phyloP scores from a whole-genome alignment of 805 yeast genomes.

The Kluyveromyces aestuarii region DNA sequence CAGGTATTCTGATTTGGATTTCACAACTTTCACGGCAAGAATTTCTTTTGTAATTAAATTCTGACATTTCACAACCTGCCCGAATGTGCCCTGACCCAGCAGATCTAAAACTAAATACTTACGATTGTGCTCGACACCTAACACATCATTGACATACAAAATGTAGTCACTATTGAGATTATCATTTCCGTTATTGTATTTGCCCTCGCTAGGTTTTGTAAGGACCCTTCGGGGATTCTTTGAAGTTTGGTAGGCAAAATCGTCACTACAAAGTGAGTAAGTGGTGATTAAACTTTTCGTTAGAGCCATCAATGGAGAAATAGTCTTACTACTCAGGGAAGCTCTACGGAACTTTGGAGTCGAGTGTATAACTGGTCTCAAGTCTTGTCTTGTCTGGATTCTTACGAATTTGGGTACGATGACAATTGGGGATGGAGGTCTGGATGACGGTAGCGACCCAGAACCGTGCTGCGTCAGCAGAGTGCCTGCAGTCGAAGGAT shows the following conservation, averaged over 20 bases:
- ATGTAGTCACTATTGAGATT: constrained; percentile 87
- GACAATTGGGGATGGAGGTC: constrained; percentile 7
- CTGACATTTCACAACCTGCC: constrained; percentile 92
- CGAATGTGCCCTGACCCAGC: constrained; percentile 95
- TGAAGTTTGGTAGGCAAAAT: constrained; percentile 70
- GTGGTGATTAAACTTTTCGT: constrained; percentile 72
- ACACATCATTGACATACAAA: constrained; percentile 84
- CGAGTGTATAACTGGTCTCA: constrained; percentile 51
- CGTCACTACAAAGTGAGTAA: constrained; percentile 76
- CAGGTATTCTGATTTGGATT: constrained; percentile 82
- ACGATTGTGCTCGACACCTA: constrained; percentile 62
- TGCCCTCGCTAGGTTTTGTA: constrained; percentile 86
- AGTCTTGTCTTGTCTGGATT: constrained; percentile 38
- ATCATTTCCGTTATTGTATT: constrained; percentile 73
- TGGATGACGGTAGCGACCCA: constrained; percentile 3
- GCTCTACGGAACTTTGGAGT: constrained; percentile 66
- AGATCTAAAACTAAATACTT: constrained; percentile 85
- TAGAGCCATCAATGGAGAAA: constrained; percentile 74
- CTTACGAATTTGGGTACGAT: constrained; percentile 39
- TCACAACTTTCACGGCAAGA: constrained; percentile 90
- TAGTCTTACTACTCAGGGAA: constrained; percentile 49
- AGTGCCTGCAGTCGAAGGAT: constrained; percentile 12
- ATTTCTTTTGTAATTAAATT: constrained; percentile 69
- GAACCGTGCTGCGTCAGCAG: constrained; percentile 4
- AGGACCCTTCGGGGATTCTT: constrained; percentile 87